Base-by-base conservation (phyloP, 768 basidiomycete genomes). In the Russula vinacea region DNA sequence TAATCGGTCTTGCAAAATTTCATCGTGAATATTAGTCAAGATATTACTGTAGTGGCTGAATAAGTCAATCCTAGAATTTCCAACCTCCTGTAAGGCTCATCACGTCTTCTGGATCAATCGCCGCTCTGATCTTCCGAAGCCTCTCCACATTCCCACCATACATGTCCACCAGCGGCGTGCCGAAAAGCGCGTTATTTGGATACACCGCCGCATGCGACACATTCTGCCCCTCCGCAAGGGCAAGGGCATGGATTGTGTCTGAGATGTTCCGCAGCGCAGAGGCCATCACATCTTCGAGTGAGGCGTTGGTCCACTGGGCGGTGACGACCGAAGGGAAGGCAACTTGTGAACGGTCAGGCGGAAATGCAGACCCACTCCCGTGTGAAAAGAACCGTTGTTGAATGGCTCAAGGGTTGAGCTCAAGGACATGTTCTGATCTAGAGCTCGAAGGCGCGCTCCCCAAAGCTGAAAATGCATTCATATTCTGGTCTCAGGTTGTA, bases 271-370 rank as follows among this genome's bases (percentile, higher is more conserved):
- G 71, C 22, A 78, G 72, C 11, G 82, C 79, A 29, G 74, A 51
- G n/a, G 79, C 72, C 56, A 85, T 77, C 40, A 69, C 62, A 9
- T 71, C 71, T 66, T 86, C 85, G 1, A 71, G 71, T 3, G 71
- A 47, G 17, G 77, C 45, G 10, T 62, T 56, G 1, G 26, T 29
- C 24, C 51, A 67, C 17, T 33, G 1, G 42, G 44, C 1, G 4
- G n/a, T 1, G 32, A 59, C 1, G 32, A 13, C 19, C 6, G 62
- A 55, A 5, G 66, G 66, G 13, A 67, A 58, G 51, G 59, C 3
- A 14, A 45, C 62, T 0, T 49, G 65, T 10, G 57, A 56, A 19
- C 65, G 65, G 33, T 62, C 60, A 0, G 62, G 62, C 3, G 65
- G 65, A n/a, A 59, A 63, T 14, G 65, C 65, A 32, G 65, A 63